Evolutionary conservation across 805 yeast genomes (phyloP).

Genomic region (Candida ponderosae): DNA sequence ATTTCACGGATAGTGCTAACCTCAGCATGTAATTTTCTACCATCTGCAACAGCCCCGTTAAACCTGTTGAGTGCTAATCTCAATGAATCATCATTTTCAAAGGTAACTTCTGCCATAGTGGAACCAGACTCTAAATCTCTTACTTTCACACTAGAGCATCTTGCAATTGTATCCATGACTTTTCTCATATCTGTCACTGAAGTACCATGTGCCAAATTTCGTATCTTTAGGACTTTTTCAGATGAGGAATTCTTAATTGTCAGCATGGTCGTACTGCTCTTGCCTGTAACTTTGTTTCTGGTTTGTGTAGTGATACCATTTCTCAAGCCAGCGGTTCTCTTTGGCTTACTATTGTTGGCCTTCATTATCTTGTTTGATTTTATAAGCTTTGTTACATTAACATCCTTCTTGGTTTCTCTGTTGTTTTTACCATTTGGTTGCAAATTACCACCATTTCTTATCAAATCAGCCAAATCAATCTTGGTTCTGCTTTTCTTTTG

Average conservation of each 20-base stretch:
- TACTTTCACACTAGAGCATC: constrained; percentile 18
- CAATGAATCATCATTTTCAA: constrained; percentile 22
- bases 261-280: not conserved
- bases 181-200: constrained; percentile 19
- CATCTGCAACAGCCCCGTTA: constrained; percentile 41
- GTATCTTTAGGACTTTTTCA: constrained; percentile 20
- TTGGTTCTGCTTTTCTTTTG: too few species aligned
- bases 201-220: constrained; percentile 24
- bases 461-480: not conserved
- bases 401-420: too few species aligned
- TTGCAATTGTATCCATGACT: constrained; percentile 18
- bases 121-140: constrained; percentile 32
- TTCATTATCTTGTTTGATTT: too few species aligned
- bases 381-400: too few species aligned
- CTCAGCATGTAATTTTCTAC: constrained; percentile 28
- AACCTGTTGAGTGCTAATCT: constrained; percentile 23
- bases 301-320: not conserved
- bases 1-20: constrained; percentile 18
- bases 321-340: not conserved
- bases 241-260: constrained; percentile 16
- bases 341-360: too few species aligned
- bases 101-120: constrained; percentile 28
- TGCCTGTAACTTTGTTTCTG: not conserved
- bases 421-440: too few species aligned
- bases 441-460: not conserved